Evolutionary conservation across 2,329 filamentous ascomycete species (phyloP).

Genomic region (Helicocarpus griseus): DNA sequence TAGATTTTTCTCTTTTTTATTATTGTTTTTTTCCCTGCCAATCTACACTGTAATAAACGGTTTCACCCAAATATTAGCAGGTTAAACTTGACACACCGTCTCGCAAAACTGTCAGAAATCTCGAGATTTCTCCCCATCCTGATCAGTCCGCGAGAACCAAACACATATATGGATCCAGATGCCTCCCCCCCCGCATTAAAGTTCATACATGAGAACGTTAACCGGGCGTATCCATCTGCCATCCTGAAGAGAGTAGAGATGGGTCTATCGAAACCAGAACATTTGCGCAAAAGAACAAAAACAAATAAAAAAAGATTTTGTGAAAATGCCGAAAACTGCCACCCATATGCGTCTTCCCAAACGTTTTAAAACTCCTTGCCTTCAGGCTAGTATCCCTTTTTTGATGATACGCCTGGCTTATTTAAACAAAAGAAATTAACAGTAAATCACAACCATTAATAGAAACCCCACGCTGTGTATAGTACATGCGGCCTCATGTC

Average conservation of each 20-base stretch:
- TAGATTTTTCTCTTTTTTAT: constrained; percentile 4
- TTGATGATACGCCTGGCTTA: not conserved
- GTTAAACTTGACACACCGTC: no score
- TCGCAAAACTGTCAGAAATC: no score
- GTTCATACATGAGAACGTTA: not conserved
- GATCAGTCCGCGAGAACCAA: no score
- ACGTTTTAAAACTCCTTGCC: not conserved
- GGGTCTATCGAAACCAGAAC: constrained; percentile 13
- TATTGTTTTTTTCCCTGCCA: constrained; percentile 2
- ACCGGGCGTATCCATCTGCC: not conserved
- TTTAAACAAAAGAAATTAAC: not conserved
- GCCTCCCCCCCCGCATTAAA: no score
- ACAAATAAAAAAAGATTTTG: constrained; percentile 5
- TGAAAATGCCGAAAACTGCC: constrained; percentile 15
- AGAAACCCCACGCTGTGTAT: constrained; percentile 6
- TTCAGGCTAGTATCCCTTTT: not conserved
- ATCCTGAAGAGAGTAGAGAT: constrained; percentile 15
- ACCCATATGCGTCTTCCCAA: not conserved
- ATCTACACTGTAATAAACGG: not conserved
- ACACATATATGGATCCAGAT: no score
- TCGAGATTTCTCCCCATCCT: no score
- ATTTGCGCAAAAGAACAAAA: constrained; percentile 2
- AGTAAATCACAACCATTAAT: not conserved
- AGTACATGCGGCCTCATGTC: not conserved
- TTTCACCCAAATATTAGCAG: not conserved